A percentile compares a stretch with the other conserved stretches of the same genome.
Conservation (phyloP, 140 eudicot species). For the Bidens hawaiensis region DNA sequence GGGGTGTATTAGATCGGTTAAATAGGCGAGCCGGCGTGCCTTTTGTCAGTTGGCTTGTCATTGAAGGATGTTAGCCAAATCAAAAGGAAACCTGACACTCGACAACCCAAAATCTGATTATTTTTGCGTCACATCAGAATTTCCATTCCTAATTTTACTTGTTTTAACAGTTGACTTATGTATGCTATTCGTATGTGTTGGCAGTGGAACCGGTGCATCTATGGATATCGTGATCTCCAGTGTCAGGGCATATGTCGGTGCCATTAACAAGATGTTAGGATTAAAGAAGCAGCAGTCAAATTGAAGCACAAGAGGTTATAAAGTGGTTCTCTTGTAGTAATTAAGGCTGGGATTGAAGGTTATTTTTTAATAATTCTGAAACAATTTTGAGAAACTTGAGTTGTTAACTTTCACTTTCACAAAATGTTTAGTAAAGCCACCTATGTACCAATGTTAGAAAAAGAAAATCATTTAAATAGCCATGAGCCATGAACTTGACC, state of each 20-base stretch:
- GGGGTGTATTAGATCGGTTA: not conserved
- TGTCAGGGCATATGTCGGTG: conserved; percentile 86
- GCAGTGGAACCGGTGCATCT: conserved; percentile 93
- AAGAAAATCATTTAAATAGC: no score
- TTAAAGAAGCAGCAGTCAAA: conserved; percentile 32
- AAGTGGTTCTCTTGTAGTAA: conserved; percentile 13
- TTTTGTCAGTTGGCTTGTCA: no score
- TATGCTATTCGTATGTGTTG: not conserved
- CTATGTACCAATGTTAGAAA: no score
- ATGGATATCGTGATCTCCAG: conserved; percentile 94
- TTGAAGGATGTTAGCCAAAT: no score
- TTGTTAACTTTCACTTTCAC: not conserved
- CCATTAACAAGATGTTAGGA: conserved; percentile 81
- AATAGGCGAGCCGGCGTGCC: no score
- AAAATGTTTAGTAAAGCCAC: no score
- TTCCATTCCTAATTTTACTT: not conserved
- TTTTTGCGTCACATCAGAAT: not conserved
- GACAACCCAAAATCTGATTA: not conserved
- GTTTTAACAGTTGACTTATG: not conserved
- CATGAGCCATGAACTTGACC: no score
- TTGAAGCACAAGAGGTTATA: not conserved
- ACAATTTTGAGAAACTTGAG: not conserved
- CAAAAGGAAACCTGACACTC: no score
- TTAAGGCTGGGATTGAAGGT: conserved; percentile 9
- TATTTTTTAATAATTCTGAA: not conserved